These are phyloP conservation scores for Xanthoparmelia taractica DNA, from an alignment of 495 filamentous ascomycete genomes.

Conservation along the genomic window DNA sequence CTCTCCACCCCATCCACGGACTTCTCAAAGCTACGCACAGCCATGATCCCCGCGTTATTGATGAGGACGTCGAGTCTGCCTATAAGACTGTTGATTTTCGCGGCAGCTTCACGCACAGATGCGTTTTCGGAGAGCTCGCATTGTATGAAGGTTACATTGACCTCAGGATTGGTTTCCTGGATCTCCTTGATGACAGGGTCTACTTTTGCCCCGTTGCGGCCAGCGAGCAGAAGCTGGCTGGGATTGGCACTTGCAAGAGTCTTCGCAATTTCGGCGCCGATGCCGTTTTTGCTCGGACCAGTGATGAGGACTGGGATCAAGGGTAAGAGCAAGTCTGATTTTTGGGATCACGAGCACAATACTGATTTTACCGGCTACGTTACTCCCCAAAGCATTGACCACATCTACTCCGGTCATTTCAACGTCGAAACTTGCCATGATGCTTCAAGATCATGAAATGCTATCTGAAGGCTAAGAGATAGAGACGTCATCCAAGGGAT, in stretches of 20 bases:
- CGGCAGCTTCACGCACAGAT: conserved; percentile 39
- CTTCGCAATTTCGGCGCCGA: conserved; percentile 38
- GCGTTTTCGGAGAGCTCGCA: conserved; percentile 34
- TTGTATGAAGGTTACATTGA: conserved; percentile 31
- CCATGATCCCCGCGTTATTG: conserved; percentile 31
- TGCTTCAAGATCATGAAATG: too few relatives aligned
- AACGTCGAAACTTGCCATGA: too few relatives aligned
- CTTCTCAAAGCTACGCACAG: conserved; percentile 20
- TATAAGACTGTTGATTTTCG: conserved; percentile 36
- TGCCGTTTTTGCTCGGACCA: conserved; percentile 34
- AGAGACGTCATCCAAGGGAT: too few relatives aligned
- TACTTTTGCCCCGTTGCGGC: conserved; percentile 37
- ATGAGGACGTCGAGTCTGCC: conserved; percentile 33
- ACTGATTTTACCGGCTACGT: too few relatives aligned
- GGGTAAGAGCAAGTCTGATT: too few relatives aligned
- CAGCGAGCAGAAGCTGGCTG: conserved; percentile 46
- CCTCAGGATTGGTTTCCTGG: conserved; percentile 26
- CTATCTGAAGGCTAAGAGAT: too few relatives aligned
- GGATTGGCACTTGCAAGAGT: conserved; percentile 37
- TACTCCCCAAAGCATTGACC: too few relatives aligned
- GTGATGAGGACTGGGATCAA: conserved; percentile 40
- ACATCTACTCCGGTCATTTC: too few relatives aligned
- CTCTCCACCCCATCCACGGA: conserved; percentile 34
- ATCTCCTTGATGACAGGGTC: conserved; percentile 33
- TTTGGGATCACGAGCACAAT: too few relatives aligned